phyloP scores from a whole-genome alignment of 140 eudicot genomes.

The Erigeron philadelphicus region DNA sequence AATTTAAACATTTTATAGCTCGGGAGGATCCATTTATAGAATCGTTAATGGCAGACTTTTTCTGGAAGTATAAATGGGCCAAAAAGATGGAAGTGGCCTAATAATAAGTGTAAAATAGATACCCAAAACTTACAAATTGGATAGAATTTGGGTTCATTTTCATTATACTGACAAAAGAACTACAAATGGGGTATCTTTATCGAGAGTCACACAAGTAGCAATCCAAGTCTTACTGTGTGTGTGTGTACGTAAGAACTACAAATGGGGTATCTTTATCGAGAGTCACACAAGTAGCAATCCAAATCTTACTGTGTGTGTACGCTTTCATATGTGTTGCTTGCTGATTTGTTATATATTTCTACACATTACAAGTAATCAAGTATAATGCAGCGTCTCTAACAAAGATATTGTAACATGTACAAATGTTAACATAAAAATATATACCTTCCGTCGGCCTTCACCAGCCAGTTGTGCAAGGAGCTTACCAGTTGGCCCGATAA shows the following conservation, averaged over 20 bases:
- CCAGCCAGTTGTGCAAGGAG: slow-evolving; percentile 88
- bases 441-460: slow-evolving; percentile 96
- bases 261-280: no score
- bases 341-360: no score
- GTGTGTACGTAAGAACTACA: no score
- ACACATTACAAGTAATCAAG: no score
- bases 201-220: no score
- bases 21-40: slow-evolving; percentile 2
- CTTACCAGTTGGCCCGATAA: slow-evolving; percentile 85
- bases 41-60: slow-evolving; percentile 15
- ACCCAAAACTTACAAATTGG: background rate
- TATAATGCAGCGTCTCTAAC: no score
- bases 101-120: background rate
- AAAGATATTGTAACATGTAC: background rate
- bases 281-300: no score
- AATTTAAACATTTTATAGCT: background rate
- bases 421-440: background rate
- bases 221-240: no score
- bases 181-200: no score
- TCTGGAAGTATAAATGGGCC: slow-evolving; percentile 5
- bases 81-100: slow-evolving; percentile 9
- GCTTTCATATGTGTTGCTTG: no score
- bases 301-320: no score
- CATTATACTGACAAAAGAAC: background rate
- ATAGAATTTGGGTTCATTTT: no score